A percentile compares a stretch with the other conserved stretches of the same genome.
Conservation (phyloP, 192 early-diverging fungal species). For the Rhizophagus clarus region DNA sequence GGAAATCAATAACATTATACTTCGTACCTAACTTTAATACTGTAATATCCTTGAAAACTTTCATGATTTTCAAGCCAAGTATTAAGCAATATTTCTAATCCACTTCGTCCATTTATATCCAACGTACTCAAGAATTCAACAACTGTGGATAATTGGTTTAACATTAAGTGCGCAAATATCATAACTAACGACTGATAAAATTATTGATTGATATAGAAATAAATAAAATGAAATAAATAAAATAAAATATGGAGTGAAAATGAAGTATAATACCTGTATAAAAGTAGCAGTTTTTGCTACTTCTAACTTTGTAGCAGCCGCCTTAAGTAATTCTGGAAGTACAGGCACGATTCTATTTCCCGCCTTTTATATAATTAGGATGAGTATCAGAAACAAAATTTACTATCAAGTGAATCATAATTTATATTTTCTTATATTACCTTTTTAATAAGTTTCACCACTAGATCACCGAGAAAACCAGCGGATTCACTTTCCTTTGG, state of each 20-base stretch:
- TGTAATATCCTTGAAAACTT: slow-evolving; percentile 82
- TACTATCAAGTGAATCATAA: slow-evolving; percentile 8
- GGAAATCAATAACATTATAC: neutral
- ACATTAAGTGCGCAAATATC: slow-evolving; percentile 85
- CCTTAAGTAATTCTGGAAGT: slow-evolving; percentile 77
- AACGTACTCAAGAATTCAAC: slow-evolving; percentile 70
- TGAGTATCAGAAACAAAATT: slow-evolving; percentile 12
- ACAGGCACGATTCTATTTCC: slow-evolving; percentile 64
- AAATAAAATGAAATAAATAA: slow-evolving; percentile 17
- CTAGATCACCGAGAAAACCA: slow-evolving; percentile 85
- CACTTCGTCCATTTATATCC: slow-evolving; percentile 63
- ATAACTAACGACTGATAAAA: slow-evolving; percentile 69
- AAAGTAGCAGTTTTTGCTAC: slow-evolving; percentile 78
- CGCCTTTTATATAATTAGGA: slow-evolving; percentile 36
- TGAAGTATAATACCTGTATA: slow-evolving; percentile 65
- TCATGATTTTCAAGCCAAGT: slow-evolving; percentile 85
- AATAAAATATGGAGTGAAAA: neutral
- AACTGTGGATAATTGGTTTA: slow-evolving; percentile 67
- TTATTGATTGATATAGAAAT: neutral
- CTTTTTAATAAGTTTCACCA: slow-evolving; percentile 84
- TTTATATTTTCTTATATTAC: slow-evolving; percentile 29
- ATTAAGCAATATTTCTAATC: slow-evolving; percentile 74
- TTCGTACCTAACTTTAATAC: slow-evolving; percentile 73
- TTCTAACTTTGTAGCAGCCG: slow-evolving; percentile 70
- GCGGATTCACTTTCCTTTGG: slow-evolving; percentile 79